phyloP scores from a whole-genome alignment of 1,284 basidiomycete species.

The Apiotrichum laibachii region DNA sequence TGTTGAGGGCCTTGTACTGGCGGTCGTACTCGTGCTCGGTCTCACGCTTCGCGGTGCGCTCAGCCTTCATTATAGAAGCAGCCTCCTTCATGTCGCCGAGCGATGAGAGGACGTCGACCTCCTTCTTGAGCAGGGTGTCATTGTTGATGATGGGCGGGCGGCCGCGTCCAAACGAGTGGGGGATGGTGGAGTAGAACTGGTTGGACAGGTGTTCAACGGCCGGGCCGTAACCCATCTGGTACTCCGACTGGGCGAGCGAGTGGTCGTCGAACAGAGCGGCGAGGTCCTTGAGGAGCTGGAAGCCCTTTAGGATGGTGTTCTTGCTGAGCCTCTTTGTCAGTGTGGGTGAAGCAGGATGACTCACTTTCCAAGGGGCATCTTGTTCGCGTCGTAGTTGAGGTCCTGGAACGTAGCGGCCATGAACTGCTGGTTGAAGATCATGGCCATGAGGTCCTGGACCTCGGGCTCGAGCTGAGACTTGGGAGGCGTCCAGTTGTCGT shows the following conservation, averaged over 20 bases:
- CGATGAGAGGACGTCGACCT: slow-evolving; percentile 65
- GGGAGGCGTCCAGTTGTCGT: slow-evolving; percentile 13
- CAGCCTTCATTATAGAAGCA: slow-evolving; percentile 58
- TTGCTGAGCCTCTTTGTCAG: slow-evolving; percentile 25
- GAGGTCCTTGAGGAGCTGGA: slow-evolving; percentile 53
- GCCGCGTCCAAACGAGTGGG: slow-evolving; percentile 61
- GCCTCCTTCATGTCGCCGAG: slow-evolving; percentile 61
- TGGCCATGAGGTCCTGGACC: slow-evolving; percentile 55
- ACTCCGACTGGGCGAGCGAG: slow-evolving; percentile 47
- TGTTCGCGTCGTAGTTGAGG: slow-evolving; percentile 69
- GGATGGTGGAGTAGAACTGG: slow-evolving; percentile 58
- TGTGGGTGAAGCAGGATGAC: neutral
- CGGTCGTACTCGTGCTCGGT: slow-evolving; percentile 61
- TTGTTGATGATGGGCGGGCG: slow-evolving; percentile 56
- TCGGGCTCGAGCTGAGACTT: slow-evolving; percentile 16
- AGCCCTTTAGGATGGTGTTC: slow-evolving; percentile 29
- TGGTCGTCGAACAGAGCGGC: slow-evolving; percentile 56
- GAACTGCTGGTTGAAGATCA: slow-evolving; percentile 56
- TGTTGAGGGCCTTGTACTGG: slow-evolving; percentile 59
- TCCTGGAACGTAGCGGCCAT: slow-evolving; percentile 61
- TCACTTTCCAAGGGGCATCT: slow-evolving; percentile 59
- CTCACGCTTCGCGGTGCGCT: slow-evolving; percentile 52
- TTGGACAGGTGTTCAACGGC: slow-evolving; percentile 56
- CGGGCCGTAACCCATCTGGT: slow-evolving; percentile 27
- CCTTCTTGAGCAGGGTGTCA: slow-evolving; percentile 55